Base-by-base conservation (phyloP, 2,329 filamentous ascomycete species). In the Chrysoporthe austroafricana region DNA sequence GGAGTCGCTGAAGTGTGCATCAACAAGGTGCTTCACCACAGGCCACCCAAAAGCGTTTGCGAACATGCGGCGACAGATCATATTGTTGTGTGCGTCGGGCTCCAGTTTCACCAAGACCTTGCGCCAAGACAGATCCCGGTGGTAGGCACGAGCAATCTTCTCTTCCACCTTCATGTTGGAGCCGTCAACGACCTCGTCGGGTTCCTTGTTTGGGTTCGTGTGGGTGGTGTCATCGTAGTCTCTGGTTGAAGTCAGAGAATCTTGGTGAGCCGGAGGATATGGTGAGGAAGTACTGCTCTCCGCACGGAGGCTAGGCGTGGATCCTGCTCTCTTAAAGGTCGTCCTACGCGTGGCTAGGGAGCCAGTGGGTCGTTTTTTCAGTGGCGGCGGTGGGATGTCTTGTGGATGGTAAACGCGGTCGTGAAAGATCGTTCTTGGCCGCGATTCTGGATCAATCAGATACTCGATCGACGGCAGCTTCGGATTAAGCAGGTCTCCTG, bases 21-120 rank as follows among this genome's bases (percentile, higher is more conserved):
- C 94, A 63, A 96, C 95, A 26, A 98, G 81, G 79, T 99, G 96
- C 79, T 97, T 94, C 62, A 98, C 84, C 0, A 99, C 96, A 0
- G 96, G 96, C 96, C 96, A 99, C 2, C 96, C 96, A 74, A 97
- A 97, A 0, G 96, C 96, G 75, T 99, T 99, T 66, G 94, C 91
- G 77, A 99, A 99, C 90, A 94, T 97, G 66, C 96, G 90, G 18
- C 96, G 91, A 34, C 99, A 96, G 69, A 98, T 91, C 72, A 99
- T 97, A 78, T 99, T 99, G 79, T 99, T 99, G 81, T 99, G 96
- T 0, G 96, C 96, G 79, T 99, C 96, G 0, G 96, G 96, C 76
- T 99, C 95, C 2, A 99, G 84, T 64, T 96, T 91, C 16, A 99
- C 96, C 4, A 99, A 87, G 1, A 99, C 96, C 77, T 99, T 99